Evolutionary conservation across 1,139 yeast genomes (phyloP).

Genomic region (Nakaseomyces delphensis): DNA sequence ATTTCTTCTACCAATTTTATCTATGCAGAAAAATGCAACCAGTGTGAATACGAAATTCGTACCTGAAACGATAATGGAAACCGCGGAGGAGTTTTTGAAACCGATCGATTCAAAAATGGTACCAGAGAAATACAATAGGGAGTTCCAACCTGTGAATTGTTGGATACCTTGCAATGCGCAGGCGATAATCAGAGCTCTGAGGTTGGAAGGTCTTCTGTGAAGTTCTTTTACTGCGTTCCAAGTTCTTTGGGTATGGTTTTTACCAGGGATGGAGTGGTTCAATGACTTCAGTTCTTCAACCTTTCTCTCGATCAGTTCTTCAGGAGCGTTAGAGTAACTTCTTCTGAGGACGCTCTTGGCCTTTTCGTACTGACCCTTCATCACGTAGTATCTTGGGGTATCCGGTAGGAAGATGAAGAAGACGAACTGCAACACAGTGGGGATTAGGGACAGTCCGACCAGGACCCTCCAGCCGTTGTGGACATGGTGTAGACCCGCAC

Average conservation of each 20-base stretch:
- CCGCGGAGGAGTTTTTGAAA: slow-evolving; percentile 77
- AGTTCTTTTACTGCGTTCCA: slow-evolving; percentile 60
- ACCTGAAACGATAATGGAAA: slow-evolving; percentile 86
- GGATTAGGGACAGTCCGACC: slow-evolving; percentile 83
- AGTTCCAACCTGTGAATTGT: slow-evolving; percentile 92
- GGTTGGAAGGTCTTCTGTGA: slow-evolving; percentile 69
- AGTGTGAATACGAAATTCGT: slow-evolving; percentile 82
- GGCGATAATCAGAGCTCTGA: slow-evolving; percentile 78
- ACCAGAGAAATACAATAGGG: slow-evolving; percentile 87
- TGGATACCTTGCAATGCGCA: slow-evolving; percentile 93
- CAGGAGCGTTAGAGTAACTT: slow-evolving; percentile 50
- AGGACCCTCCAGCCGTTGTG: slow-evolving; percentile 86
- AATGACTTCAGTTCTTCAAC: slow-evolving; percentile 50
- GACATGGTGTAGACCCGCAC: slow-evolving; percentile 74
- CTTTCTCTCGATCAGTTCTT: slow-evolving; percentile 48
- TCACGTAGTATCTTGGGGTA: slow-evolving; percentile 82
- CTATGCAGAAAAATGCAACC: slow-evolving; percentile 76
- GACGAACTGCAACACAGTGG: slow-evolving; percentile 69
- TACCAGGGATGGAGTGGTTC: slow-evolving; percentile 58
- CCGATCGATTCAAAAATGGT: slow-evolving; percentile 87
- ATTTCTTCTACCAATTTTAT: slow-evolving; percentile 74
- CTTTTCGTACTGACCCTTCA: slow-evolving; percentile 52
- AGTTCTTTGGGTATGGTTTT: slow-evolving; percentile 43
- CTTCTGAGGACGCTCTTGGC: slow-evolving; percentile 59
- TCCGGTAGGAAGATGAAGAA: slow-evolving; percentile 85